Percentiles rank a stretch among this genome's conserved stretches.
Evolutionary conservation across 129 eudicot genomes (phyloP).

Genomic region (Flaveria ramosissima): DNA sequence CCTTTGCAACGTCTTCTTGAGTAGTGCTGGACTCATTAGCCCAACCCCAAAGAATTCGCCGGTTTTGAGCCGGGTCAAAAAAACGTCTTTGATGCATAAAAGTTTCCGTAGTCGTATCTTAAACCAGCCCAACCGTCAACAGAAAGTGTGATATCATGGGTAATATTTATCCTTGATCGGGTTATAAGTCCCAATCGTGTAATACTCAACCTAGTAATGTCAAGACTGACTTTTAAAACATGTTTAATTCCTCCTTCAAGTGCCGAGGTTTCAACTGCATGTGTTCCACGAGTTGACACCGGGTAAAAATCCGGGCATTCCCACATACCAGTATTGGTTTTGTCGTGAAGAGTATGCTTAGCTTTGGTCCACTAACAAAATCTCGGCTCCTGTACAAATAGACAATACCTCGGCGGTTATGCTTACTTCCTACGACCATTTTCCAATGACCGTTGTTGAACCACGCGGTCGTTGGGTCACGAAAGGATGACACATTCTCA

Average conservation of each 20-base stretch:
- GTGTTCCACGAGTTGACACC: conserved; percentile 6
- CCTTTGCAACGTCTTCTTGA: conserved; percentile 25
- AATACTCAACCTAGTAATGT: conserved; percentile 36
- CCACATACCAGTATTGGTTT: conserved; percentile 47
- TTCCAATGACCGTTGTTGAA: conserved; percentile 45
- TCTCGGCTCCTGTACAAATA: conserved; percentile 40
- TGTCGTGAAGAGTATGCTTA: conserved; percentile 41
- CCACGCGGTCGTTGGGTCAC: conserved; percentile 75
- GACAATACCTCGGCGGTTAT: conserved; percentile 32
- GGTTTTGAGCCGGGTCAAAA: conserved; percentile 38
- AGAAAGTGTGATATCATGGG: conserved; percentile 34
- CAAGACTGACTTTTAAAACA: conserved; percentile 49
- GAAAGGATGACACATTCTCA: conserved; percentile 33
- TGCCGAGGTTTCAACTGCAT: conserved; percentile 40
- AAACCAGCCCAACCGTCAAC: conserved; percentile 36
- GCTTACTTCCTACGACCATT: conserved; percentile 40
- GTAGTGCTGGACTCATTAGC: conserved; percentile 37
- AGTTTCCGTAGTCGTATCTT: conserved; percentile 56
- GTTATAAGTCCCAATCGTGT: conserved; percentile 47
- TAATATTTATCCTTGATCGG: conserved; percentile 22
- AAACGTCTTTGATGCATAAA: conserved; percentile 58
- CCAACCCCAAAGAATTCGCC: conserved; percentile 64
- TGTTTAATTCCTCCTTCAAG: conserved; percentile 31
- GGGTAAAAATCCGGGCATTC: conserved; percentile 68
- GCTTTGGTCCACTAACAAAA: conserved; percentile 48